A percentile compares a stretch with the other conserved stretches of the same genome.
Conservation (phyloP, 768 basidiomycete genomes). For the Lentinula lateritia region DNA sequence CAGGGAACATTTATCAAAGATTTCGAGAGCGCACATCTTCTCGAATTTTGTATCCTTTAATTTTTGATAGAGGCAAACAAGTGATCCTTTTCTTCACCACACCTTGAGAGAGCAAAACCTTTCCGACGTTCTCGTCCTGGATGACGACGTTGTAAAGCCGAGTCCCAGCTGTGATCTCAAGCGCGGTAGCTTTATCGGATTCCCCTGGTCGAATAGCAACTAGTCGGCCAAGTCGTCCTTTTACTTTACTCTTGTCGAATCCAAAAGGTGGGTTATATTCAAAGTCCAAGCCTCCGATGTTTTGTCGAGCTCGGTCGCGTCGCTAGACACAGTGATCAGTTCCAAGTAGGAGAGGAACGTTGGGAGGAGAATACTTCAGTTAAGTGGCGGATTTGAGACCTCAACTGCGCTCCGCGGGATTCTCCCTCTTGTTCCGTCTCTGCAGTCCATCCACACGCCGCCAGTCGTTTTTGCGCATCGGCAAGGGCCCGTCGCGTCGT, state of each 20-base stretch:
- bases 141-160: conserved; percentile 93
- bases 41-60: conserved; percentile 51
- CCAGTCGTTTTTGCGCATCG: conserved; percentile 44
- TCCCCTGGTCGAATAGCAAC: conserved; percentile 67
- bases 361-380: conserved; percentile 48
- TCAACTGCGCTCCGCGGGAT: conserved; percentile 43
- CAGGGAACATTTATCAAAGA: neutral
- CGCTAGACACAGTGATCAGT: conserved; percentile 35
- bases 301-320: conserved; percentile 61
- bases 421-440: conserved; percentile 65
- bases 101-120: conserved; percentile 71
- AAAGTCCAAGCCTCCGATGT: conserved; percentile 74
- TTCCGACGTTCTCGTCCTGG: conserved; percentile 84
- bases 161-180: conserved; percentile 88
- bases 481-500: conserved; percentile 54
- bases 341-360: neutral
- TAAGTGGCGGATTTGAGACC: conserved; percentile 46
- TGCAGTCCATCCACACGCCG: conserved; percentile 67
- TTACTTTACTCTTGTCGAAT: conserved; percentile 84
- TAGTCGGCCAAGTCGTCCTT: conserved; percentile 89
- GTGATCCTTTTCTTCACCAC: conserved; percentile 83
- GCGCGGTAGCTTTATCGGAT: conserved; percentile 77
- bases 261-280: conserved; percentile 73
- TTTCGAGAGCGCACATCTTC: conserved; percentile 32
- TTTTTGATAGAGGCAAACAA: conserved; percentile 91